Evolutionary conservation across 331 rosid species (phyloP).

Genomic region (Pyracantha coccinea): DNA sequence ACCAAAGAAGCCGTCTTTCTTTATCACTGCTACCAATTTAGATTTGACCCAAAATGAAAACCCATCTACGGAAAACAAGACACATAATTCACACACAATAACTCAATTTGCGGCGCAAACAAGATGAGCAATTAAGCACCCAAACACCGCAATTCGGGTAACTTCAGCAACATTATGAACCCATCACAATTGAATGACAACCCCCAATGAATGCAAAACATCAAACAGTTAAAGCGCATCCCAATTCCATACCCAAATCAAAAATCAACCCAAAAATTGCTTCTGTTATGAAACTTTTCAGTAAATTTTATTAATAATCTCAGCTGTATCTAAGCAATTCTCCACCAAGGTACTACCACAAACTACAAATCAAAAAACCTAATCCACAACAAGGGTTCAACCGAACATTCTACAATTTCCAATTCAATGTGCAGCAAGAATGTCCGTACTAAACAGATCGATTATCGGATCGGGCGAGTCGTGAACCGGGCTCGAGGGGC

Average conservation of each 20-base stretch:
- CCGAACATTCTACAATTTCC: neutral
- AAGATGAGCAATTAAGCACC: neutral
- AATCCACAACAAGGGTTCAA: constrained; percentile 25
- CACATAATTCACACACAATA: neutral
- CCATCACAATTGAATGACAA: neutral
- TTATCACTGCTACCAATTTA: no score
- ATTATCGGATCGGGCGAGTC: constrained; percentile 51
- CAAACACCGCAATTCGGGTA: neutral
- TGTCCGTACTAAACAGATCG: constrained; percentile 43
- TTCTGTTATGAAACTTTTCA: neutral
- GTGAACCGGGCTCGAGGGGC: constrained; percentile 29
- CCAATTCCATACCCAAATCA: neutral
- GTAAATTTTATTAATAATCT: constrained; percentile 29
- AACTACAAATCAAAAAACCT: constrained; percentile 23
- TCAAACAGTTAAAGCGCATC: neutral
- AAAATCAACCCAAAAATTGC: neutral
- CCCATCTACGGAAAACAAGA: neutral
- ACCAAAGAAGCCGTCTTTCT: no score
- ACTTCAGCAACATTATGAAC: no score
- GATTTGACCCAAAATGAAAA: no score
- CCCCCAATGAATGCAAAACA: neutral
- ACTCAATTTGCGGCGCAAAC: neutral
- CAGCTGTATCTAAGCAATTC: constrained; percentile 23
- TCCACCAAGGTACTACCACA: constrained; percentile 11
- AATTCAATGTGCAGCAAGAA: constrained; percentile 60